Evolutionary conservation across 2,329 filamentous ascomycete genomes (phyloP).

Genomic region (Xenoacremonium recifei): DNA sequence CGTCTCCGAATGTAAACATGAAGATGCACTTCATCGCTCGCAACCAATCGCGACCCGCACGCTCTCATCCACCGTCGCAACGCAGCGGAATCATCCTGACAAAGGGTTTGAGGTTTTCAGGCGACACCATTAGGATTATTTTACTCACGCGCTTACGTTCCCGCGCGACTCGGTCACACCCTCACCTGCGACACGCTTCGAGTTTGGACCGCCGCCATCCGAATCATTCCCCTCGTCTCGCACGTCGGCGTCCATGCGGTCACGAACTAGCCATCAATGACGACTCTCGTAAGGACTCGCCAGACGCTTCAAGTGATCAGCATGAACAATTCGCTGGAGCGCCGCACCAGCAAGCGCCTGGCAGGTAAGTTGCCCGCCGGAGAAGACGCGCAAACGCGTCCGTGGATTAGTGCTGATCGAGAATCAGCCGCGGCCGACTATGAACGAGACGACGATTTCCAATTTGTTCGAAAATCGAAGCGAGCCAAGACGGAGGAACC

Average conservation of each 20-base stretch:
- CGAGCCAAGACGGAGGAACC: constrained; percentile 58
- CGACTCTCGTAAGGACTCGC: constrained; percentile 64
- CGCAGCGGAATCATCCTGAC: constrained; percentile 12
- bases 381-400: constrained; percentile 7
- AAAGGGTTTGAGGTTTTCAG: too few species aligned
- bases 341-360: constrained; percentile 63
- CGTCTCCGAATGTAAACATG: constrained; percentile 30
- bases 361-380: constrained; percentile 52
- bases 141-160: too few species aligned
- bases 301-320: constrained; percentile 65
- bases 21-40: constrained; percentile 24
- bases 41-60: constrained; percentile 25
- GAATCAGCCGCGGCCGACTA: constrained; percentile 45
- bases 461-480: constrained; percentile 69
- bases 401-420: constrained; percentile 18
- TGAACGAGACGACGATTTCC: constrained; percentile 75
- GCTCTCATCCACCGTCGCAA: constrained; percentile 14
- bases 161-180: constrained; percentile 18
- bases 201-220: not conserved
- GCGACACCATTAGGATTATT: too few species aligned
- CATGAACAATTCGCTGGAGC: constrained; percentile 65
- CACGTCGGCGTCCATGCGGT: constrained; percentile 22
- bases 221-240: constrained; percentile 2
- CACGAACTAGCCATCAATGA: constrained; percentile 59
- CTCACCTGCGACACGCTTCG: constrained; percentile 8